Evolutionary conservation across 2,329 filamentous ascomycete species (phyloP), one percentile per base, ranked within the genome.

Genomic region (Neofusicoccum cordaticola): DNA sequence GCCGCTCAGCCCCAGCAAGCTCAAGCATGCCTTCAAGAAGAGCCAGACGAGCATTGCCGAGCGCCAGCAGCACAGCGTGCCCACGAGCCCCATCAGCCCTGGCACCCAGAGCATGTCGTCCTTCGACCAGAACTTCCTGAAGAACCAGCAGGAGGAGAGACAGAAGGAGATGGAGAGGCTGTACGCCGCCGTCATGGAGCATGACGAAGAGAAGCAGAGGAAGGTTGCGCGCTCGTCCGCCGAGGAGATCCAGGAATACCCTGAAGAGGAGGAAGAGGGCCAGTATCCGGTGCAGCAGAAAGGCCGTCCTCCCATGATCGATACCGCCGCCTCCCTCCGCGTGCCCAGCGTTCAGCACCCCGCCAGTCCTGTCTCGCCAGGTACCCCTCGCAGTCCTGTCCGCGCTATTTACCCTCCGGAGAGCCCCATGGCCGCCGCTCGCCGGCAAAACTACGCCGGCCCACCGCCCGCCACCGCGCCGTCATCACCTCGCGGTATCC

Each of bases 131-230:
- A 84, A 84, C 66, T 85, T 97, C 15, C 85, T 97, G 27, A 86
- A 89, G 66, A 85, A 86, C 66, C 91, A 97, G 77, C 87, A 85
- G 74, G 83, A 85, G 72, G 89, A 89, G 80, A 88, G 91, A 68
- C 88, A 95, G 76, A 84, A 89, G 68, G 91, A 97, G 75, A 88
- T 97, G 77, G 93, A 97, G 76, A 88, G 91, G 71, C 88, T 98
- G 75, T 98, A 97, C 79, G 92, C 89, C 67, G 90, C 93, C 69
- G 93, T 97, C 68, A 90, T 97, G 88, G 92, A 93, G 76, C 91
- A 96, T 71, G 93, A 97, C 68, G 84, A 82, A 51, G 79, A 81
- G 67, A 83, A 81, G 66, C 71, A 73, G 34, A 71, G 71, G 35
- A 71, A 73, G n/a, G 70, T 71, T 45, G 66, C 70, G 58, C 74